Evolutionary conservation across 352 stramenopile genomes (phyloP), one percentile per base, ranked within the genome.

Genomic region (Phytophthora citrophthora): DNA sequence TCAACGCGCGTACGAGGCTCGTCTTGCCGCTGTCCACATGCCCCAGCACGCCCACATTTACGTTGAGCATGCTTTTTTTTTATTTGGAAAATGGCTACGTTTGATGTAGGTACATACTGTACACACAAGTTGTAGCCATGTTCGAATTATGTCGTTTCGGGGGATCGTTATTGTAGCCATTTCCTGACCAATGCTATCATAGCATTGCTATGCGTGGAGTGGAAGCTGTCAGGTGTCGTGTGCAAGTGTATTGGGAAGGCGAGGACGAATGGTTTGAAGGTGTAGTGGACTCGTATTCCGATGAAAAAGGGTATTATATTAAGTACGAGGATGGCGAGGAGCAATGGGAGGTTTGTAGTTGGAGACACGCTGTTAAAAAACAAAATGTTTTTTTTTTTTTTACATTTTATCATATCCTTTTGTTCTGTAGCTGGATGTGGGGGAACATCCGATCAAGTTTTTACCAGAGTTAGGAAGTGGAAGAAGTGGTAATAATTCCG

Each of bases 1-100:
- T 99, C 13, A 99, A 75, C 13, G 96, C 96, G 54, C 97, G 97
- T 45, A 99, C 96, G 54, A 97, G 81, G 36, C 85, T 93, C 54
- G 97, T 99, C 80, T 99, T 99, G 45, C 98, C 98, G 64, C 88
- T 97, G 84, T 99, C 98, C 15, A 91, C 97, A 74, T 99, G 98
- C 26, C 98, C 98, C 56, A 99, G 71, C n/a, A 99, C 89, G 50
- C 97, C 97, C 6, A 99, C 87, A 72, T 99, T 99, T 32, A 99
- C 80, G 70, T 99, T 99, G 23, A 51, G 8, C 50, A 71, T 49
- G 1, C n/a, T n/a, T n/a, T n/a, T n/a, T n/a, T n/a, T n/a, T n/a
- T n/a, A n/a, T 20, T 20, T 20, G 18, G 18, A 20, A 20, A 20
- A 1, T 20, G 18, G 20, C 20, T 20, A 20, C 20, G 20, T 20